Percentiles rank a stretch among this genome's conserved stretches.
phyloP scores from a whole-genome alignment of 495 filamentous ascomycete species.

The Annulohypoxylon maeteangense region DNA sequence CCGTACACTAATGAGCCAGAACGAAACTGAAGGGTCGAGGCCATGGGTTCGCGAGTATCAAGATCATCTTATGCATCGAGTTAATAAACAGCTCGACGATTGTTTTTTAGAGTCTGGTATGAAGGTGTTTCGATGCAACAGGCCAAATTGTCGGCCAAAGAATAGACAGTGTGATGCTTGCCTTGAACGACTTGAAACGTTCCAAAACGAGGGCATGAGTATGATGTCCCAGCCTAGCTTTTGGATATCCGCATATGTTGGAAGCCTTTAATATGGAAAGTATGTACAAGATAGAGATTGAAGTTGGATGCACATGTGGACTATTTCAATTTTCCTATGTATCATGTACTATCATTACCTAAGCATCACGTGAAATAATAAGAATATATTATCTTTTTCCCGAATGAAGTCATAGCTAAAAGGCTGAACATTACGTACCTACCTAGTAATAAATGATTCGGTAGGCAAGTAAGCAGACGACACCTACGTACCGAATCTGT shows the following conservation, averaged over 20 bases:
- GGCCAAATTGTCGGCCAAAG: not conserved
- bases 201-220: not conserved
- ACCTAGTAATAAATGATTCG: conserved; percentile 2
- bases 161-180: not conserved
- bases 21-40: too few species aligned
- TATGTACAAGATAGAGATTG: not conserved
- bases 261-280: not conserved
- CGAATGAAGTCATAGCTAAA: conserved; percentile 34
- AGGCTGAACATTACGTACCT: conserved; percentile 20
- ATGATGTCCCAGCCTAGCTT: not conserved
- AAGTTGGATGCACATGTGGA: not conserved
- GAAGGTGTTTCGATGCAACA: not conserved
- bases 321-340: too few species aligned
- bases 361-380: conserved; percentile 23
- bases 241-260: not conserved
- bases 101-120: not conserved
- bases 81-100: not conserved
- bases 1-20: not conserved
- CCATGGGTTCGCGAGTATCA: not conserved
- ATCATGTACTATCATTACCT: conserved; percentile 15
- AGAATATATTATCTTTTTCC: not conserved
- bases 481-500: not conserved
- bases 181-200: not conserved
- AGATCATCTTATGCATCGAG: not conserved
- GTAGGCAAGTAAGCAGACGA: conserved; percentile 8